Evolutionary conservation across 2,329 filamentous ascomycete genomes (phyloP), one percentile per base, ranked within the genome.

Genomic region (Cercospora sojina): DNA sequence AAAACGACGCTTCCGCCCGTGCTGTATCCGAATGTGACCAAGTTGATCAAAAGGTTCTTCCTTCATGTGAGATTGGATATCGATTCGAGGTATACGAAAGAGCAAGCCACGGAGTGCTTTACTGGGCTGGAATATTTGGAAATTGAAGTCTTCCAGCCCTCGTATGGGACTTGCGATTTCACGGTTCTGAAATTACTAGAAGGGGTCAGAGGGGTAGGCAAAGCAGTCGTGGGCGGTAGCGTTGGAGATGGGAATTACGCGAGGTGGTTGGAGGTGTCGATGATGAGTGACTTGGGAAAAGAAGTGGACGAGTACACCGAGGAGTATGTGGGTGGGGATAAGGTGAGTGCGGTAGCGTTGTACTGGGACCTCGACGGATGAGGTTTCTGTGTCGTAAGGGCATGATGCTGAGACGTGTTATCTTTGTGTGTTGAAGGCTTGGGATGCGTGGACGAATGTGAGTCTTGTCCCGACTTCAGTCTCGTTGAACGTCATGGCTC

Each of bases 141-240:
- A 61, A 74, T 86, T n/a, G 79, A 83, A 51, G 82, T 83, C 3
- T 84, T 82, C 71, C 82, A 85, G 72, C 74, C 79, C 1, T 78
- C 79, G 71, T 83, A 76, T 70, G 77, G 77, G n/a, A 77, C 77
- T 12, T 81, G 78, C 25, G 80, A 81, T 64, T 80, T 80, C 31
- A 69, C 71, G 0, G 79, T 81, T 1, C 69, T 85, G 73, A 76
- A 69, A 56, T 70, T 83, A 38, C 83, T 85, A 66, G 79, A 80
- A 58, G 80, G 77, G 0, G 77, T 85, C 0, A 74, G 83, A 61
- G 83, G 80, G 0, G 82, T 85, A 4, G 74, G 76, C 49, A 78
- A 74, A 38, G 80, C 78, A n/a, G 77, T 71, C 47, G 77, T 85
- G 70, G 78, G 74, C 64, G 77, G 83, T 27, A 76, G 80, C 77